A percentile compares a stretch with the other conserved stretches of the same genome.
These are phyloP conservation scores for Cochlearia excelsa DNA, from an alignment of 345 rosid species.

Conservation along the genomic window DNA sequence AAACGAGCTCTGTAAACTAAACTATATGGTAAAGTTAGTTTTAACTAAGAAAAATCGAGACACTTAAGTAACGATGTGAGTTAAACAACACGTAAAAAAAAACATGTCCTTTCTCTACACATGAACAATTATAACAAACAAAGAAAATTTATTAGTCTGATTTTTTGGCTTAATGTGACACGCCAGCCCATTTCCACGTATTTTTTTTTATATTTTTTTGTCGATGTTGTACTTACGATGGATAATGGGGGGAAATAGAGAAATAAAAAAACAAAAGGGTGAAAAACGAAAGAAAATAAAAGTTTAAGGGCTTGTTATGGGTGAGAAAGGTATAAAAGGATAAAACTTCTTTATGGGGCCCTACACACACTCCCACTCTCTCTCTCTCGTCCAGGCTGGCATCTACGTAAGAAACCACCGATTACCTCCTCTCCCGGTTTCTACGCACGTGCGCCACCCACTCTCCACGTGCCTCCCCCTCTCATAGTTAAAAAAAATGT, in stretches of 20 bases:
- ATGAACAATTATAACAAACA: not conserved
- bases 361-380: conserved; percentile 26
- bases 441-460: not conserved
- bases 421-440: conserved; percentile 32
- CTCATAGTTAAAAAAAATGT: too few relatives aligned
- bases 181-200: conserved; percentile 36
- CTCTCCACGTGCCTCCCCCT: not conserved
- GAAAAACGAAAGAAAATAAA: conserved; percentile 4
- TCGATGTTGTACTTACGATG: not conserved
- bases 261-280: conserved; percentile 2
- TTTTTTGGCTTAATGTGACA: conserved; percentile 30
- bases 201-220: not conserved
- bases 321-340: conserved; percentile 18
- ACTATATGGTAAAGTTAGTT: too few relatives aligned
- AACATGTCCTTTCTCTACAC: not conserved
- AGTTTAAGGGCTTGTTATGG: conserved; percentile 24
- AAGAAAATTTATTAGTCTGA: not conserved
- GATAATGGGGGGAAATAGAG: not conserved
- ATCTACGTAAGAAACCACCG: conserved; percentile 30
- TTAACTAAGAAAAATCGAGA: too few relatives aligned
- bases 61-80: too few relatives aligned
- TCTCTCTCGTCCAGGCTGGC: conserved; percentile 35
- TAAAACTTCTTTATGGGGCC: conserved; percentile 13
- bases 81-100: not conserved
- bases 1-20: too few relatives aligned